A percentile compares a stretch with the other conserved stretches of the same genome.
Evolutionary conservation across 1,139 yeast species (phyloP).

Genomic region (Kluyveromyces sp.): DNA sequence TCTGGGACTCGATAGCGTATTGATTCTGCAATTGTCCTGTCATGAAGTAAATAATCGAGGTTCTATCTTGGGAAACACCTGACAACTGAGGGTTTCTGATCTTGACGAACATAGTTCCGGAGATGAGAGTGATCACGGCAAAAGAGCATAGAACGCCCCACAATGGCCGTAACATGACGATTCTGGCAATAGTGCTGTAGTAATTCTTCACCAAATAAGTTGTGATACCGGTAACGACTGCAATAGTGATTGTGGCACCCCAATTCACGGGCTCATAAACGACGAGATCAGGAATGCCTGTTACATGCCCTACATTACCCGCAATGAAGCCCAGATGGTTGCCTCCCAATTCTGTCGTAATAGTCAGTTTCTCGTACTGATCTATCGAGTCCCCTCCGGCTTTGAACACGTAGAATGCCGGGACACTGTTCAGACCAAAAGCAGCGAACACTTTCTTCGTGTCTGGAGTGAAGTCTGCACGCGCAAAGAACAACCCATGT

Average conservation of each 20-base stretch:
- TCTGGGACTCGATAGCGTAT: conserved; percentile 77
- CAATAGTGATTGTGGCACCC: conserved; percentile 42
- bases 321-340: conserved; percentile 22
- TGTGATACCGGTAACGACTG: conserved; percentile 24
- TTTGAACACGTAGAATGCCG: conserved; percentile 60
- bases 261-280: conserved; percentile 54
- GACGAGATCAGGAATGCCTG: conserved; percentile 40
- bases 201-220: conserved; percentile 30
- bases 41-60: conserved; percentile 48
- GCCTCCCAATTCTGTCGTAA: conserved; percentile 17
- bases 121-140: conserved; percentile 59
- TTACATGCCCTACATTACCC: conserved; percentile 29
- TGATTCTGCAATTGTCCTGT: conserved; percentile 67
- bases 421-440: conserved; percentile 64
- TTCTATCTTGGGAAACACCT: conserved; percentile 49
- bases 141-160: conserved; percentile 61
- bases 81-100: conserved; percentile 73
- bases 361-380: conserved; percentile 18
- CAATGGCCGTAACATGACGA: conserved; percentile 40
- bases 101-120: conserved; percentile 91
- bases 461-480: conserved; percentile 57
- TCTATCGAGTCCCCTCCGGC: conserved; percentile 41
- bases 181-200: conserved; percentile 26
- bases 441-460: conserved; percentile 46
- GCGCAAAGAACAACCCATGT: conserved; percentile 56